phyloP scores from a whole-genome alignment of 129 eudicot genomes.

The Saposhnikovia divaricata region DNA sequence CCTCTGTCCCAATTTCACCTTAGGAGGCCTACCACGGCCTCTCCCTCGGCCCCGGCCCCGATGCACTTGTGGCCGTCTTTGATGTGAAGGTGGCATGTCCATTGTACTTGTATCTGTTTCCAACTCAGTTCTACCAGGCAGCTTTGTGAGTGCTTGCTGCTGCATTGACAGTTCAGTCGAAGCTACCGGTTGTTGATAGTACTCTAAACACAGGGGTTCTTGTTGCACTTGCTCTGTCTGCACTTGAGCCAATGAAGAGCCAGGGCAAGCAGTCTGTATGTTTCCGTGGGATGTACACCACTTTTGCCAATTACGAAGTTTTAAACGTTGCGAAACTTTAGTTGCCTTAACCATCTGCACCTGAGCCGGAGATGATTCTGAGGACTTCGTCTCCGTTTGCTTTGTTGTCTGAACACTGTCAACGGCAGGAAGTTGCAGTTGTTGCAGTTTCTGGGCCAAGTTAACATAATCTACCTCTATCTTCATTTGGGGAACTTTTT shows the following conservation, averaged over 20 bases:
- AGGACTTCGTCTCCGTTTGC: background rate
- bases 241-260: conserved; percentile 1
- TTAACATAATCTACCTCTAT: background rate
- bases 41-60: conserved; percentile 10
- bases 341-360: background rate
- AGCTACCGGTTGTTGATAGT: background rate
- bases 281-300: background rate
- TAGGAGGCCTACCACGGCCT: conserved; percentile 1
- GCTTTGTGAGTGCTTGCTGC: background rate
- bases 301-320: conserved; percentile 18
- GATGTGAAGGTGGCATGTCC: background rate
- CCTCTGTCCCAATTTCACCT: background rate
- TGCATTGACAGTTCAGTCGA: background rate
- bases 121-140: conserved; percentile 4
- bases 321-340: background rate
- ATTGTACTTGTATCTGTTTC: background rate
- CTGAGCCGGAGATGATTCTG: background rate
- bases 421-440: background rate
- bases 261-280: background rate
- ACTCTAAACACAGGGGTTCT: background rate
- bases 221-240: conserved; percentile 1
- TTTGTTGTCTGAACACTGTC: background rate
- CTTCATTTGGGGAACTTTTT: background rate
- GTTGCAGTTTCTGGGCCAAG: background rate
- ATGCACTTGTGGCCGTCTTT: background rate